Evolutionary conservation across 164 flowering plant genomes (phyloP), one percentile per base, ranked within the genome.

Genomic region (Dillenia suffruticosa): DNA sequence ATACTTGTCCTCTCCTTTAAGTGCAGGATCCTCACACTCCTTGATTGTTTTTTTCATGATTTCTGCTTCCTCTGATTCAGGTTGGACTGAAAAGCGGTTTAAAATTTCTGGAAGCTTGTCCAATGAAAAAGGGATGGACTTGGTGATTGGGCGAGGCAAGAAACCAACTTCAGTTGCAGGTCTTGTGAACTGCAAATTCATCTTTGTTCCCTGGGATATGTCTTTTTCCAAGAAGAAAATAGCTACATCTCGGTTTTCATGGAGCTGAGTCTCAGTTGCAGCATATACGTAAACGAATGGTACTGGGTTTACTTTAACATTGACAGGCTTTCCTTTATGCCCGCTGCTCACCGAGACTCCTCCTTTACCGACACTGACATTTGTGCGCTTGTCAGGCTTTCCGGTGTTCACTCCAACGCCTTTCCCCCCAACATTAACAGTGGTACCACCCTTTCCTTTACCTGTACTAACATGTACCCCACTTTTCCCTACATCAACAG

Each of bases 211-310:
- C 5, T 75, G 61, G 12, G 43, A 43, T 61, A 81, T 3, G 66
- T 74, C 76, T 58, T 78, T 74, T 44, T 81, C 85, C 63, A 81
- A 24, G 74, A 81, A 81, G 71, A 81, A 78, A 12, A 76, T 66
- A 44, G 82, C 77, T 51, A 67, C 72, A 44, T 70, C 71, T 45
- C 72, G 77, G 58, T 70, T 57, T 19, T 70, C 75, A 12, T 64
- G 72, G 43, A 81, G 59, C 51, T 81, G 85, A 45, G 44, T 62
- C 49, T 76, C 79, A 26, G 69, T 54, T 49, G 82, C 81, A 11
- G 79, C 80, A 57, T 81, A 81, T 0, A 1, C 0, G 63, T 81
- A 81, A 0, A 1, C 1, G 55, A 78, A 78, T 1, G 60, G 3
- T 3, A 76, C 72, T 44, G 79, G 74, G 0, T 9, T 19, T 9